Base-by-base conservation (phyloP, 148 eudicot genomes). In the Cornus kousa region DNA sequence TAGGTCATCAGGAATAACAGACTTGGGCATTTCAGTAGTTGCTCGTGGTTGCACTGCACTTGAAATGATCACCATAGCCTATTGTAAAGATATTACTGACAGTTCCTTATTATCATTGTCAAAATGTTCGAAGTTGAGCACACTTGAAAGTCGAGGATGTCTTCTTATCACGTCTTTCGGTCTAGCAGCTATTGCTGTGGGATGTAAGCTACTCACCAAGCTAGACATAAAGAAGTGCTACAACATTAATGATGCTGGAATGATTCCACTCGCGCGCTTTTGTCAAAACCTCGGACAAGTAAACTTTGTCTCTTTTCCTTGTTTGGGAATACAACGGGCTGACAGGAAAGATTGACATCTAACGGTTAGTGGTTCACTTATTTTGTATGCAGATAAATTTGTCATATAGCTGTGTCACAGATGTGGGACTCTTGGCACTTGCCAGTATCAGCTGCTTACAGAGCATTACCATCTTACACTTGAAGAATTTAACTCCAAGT, bases 211-310 rank as follows among this genome's bases (percentile, higher is more conserved):
- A 76, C 96, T 95, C 50, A 67, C 81, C 77, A 90, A 83, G 86
- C 86, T 95, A 66, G 98, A 95, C 84, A 91, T 95, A 68, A 95
- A 95, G 79, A 95, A 95, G 83, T 95, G 98, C 83, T 82, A 73
- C 78, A 90, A 85, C 83, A 85, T 95, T 57, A 83, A 93, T 66
- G 98, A 95, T 85, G 75, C 84, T 5, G 98, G 97, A 80, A 89
- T 93, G 86, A 87, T 95, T 74, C 90, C 93, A 76, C 97, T 95
- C 68, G 93, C 92, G 71, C 97, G 87, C 78, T 91, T 91, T 77
- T 95, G 94, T 77, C 94, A 93, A 68, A 90, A 91, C 78, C 97
- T 95, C 72, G 85, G 91, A 85, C 93, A 93, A 87, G 98, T 95
- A 86, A 43, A 50, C 13, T 50, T 40, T 68, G 62, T 55, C 31